Conservation (phyloP, 352 stramenopile species). For the Lagenidium sp. region DNA sequence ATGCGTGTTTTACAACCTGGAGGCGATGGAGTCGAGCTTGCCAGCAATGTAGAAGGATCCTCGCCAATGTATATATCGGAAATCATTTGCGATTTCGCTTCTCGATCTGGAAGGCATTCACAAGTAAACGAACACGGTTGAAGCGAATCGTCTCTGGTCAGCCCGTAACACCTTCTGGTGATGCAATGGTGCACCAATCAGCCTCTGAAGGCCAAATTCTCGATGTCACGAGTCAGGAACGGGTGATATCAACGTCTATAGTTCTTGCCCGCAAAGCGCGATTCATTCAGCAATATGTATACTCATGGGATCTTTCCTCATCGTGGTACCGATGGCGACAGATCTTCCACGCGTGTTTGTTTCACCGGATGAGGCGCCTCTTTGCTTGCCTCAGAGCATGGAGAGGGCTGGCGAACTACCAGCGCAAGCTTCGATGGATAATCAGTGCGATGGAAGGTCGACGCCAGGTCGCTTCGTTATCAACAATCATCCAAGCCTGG, state of each 20-base stretch:
- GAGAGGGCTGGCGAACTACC: constrained; percentile 15
- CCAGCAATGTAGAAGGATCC: constrained; percentile 20
- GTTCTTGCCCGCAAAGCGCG: constrained; percentile 22
- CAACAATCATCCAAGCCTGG: constrained; percentile 24
- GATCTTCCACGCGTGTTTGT: constrained; percentile 49
- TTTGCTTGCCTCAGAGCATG: constrained; percentile 23
- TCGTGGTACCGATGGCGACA: constrained; percentile 51
- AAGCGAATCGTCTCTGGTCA: constrained; percentile 9
- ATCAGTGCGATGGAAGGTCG: constrained; percentile 9
- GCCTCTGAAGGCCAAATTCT: too few relatives aligned
- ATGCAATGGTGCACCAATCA: neutral
- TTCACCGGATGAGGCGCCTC: constrained; percentile 35
- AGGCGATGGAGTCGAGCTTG: constrained; percentile 17
- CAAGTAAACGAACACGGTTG: constrained; percentile 16
- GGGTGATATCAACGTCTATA: constrained; percentile 2
- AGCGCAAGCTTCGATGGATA: constrained; percentile 9
- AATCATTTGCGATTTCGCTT: constrained; percentile 41
- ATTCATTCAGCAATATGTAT: constrained; percentile 33
- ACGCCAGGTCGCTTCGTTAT: neutral
- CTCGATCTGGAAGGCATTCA: constrained; percentile 38
- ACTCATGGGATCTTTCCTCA: constrained; percentile 21
- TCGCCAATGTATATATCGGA: constrained; percentile 22
- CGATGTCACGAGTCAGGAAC: neutral
- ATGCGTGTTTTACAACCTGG: constrained; percentile 23
- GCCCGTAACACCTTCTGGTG: neutral